Conservation (phyloP, 768 basidiomycete genomes). For the Omphalotus guepiniiformis region DNA sequence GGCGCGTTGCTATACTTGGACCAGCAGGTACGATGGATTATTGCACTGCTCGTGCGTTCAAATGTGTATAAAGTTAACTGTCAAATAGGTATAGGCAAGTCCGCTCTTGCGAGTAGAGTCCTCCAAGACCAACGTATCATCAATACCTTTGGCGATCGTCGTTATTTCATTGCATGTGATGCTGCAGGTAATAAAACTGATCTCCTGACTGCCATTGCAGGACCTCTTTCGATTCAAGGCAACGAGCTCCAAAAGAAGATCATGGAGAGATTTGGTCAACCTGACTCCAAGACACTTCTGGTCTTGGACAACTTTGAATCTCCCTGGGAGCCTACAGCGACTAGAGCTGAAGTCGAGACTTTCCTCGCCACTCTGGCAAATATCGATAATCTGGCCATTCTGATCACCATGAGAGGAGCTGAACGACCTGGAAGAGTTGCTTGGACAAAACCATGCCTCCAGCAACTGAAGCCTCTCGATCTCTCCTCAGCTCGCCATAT, state of each 20-base stretch:
- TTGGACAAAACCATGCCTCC: conserved; percentile 18
- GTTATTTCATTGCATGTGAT: conserved; percentile 16
- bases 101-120: conserved; percentile 14
- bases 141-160: conserved; percentile 11
- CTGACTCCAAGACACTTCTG: conserved; percentile 9
- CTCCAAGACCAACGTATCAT: conserved; percentile 13
- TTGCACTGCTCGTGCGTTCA: not conserved
- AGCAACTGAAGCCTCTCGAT: conserved; percentile 17
- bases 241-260: conserved; percentile 15
- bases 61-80: not conserved
- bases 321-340: conserved; percentile 15
- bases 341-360: conserved; percentile 16
- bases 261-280: conserved; percentile 10
- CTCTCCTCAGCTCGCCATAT: conserved; percentile 13
- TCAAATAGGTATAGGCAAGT: conserved; percentile 15
- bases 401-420: conserved; percentile 19
- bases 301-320: conserved; percentile 20
- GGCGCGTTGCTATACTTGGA: conserved; percentile 16
- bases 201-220: conserved; percentile 15
- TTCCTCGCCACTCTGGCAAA: conserved; percentile 12
- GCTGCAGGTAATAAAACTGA: conserved; percentile 14
- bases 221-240: conserved; percentile 13
- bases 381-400: conserved; percentile 13
- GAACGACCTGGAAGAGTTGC: conserved; percentile 17
- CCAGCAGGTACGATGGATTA: conserved; percentile 14